A percentile compares a stretch with the other conserved stretches of the same genome.
Conservation (phyloP, 139 green algal species). For the Desmodesmus armatus region DNA sequence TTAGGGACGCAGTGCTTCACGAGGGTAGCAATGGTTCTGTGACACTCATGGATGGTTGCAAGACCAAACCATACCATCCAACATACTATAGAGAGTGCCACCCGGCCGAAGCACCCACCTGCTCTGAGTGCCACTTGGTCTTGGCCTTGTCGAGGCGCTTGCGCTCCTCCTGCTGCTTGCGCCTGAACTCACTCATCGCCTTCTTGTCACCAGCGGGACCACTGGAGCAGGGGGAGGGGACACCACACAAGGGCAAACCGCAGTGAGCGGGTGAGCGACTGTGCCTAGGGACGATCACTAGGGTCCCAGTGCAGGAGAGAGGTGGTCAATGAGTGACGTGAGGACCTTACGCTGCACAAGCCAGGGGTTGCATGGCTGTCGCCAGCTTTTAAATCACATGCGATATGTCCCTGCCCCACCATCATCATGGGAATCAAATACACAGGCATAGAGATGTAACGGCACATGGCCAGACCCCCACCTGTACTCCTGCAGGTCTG, state of each 20-base stretch:
- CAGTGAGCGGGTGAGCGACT: too few species aligned
- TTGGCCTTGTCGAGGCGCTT: constrained; percentile 47
- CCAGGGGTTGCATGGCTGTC: too few species aligned
- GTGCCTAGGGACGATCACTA: too few species aligned
- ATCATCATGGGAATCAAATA: neutral
- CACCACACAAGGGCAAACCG: too few species aligned
- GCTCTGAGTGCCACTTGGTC: constrained; percentile 41
- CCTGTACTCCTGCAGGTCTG: constrained; percentile 50
- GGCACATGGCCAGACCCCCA: neutral
- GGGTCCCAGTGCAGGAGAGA: too few species aligned
- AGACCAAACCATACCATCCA: neutral
- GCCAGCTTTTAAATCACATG: too few species aligned
- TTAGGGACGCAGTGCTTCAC: too few species aligned
- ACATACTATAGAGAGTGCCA: neutral
- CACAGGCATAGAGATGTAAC: neutral
- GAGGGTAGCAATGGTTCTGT: too few species aligned
- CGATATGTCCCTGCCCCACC: neutral
- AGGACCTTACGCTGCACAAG: too few species aligned
- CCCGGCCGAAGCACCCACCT: constrained; percentile 21
- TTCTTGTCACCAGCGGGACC: constrained; percentile 50
- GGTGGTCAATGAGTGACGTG: too few species aligned
- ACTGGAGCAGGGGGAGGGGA: neutral
- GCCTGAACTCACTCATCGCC: constrained; percentile 52
- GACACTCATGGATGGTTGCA: too few species aligned
- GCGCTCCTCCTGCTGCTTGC: constrained; percentile 48